Percentiles rank a stretch among this genome's conserved stretches.
Evolutionary conservation across 192 early-diverging fungal species (phyloP).

Genomic region (Rhizoclosmatium globosum): DNA sequence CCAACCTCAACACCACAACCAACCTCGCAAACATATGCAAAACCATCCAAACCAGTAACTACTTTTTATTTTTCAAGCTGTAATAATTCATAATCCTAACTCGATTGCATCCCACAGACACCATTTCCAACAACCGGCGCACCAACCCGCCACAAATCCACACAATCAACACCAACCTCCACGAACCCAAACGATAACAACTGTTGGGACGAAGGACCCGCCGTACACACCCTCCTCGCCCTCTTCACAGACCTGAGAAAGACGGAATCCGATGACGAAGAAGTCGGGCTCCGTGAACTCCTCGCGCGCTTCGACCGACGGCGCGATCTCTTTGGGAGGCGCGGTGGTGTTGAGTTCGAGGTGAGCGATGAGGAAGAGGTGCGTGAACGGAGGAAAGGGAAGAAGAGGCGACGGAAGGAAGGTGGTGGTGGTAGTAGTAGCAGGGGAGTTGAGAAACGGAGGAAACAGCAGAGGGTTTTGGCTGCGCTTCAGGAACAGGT

Average conservation of each 20-base stretch:
- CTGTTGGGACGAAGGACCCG: neutral
- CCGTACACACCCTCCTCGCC: neutral
- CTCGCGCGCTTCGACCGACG: slow-evolving; percentile 8
- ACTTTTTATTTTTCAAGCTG: neutral
- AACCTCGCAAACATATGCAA: neutral
- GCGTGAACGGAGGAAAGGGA: neutral
- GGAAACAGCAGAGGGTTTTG: neutral
- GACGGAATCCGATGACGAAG: neutral
- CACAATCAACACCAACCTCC: neutral
- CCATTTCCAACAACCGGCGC: slow-evolving; percentile 8
- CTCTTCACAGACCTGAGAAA: neutral
- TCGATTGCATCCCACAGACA: neutral
- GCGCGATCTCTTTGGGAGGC: neutral
- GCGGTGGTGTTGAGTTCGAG: neutral
- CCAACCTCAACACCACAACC: neutral
- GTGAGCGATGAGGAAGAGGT: slow-evolving; percentile 11
- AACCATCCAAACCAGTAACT: neutral
- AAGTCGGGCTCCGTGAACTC: neutral
- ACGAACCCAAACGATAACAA: neutral
- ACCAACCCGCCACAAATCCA: slow-evolving; percentile 10
- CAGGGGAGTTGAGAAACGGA: neutral
- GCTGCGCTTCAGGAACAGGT: neutral
- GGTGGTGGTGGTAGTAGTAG: neutral
- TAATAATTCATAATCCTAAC: neutral
- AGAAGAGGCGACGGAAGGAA: slow-evolving; percentile 1